These are phyloP conservation scores for Paraphaeosphaeria sporulosa DNA, from an alignment of 2,329 filamentous ascomycete genomes.

Conservation along the genomic window DNA sequence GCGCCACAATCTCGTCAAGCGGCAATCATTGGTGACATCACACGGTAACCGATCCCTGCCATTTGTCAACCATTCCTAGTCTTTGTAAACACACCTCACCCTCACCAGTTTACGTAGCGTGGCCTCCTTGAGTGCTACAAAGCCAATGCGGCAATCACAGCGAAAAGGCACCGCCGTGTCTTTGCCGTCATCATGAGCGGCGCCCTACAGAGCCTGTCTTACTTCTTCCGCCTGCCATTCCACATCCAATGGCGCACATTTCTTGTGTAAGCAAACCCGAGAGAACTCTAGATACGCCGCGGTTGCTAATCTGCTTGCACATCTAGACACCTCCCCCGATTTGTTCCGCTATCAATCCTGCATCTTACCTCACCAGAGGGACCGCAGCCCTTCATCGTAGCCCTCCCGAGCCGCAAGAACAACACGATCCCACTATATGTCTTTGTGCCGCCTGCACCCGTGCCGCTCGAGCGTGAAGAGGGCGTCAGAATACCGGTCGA, in stretches of 20 bases:
- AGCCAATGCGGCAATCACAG: slow-evolving; percentile 7
- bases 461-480: slow-evolving; percentile 34
- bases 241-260: slow-evolving; percentile 49
- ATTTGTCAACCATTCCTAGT: not conserved
- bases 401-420: slow-evolving; percentile 49
- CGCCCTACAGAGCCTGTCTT: slow-evolving; percentile 39
- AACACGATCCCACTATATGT: slow-evolving; percentile 51
- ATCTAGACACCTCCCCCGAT: slow-evolving; percentile 42
- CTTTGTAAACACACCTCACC: slow-evolving; percentile 11
- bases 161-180: not conserved
- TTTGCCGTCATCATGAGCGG: slow-evolving; percentile 34
- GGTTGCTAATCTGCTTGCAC: not conserved
- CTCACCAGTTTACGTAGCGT: slow-evolving; percentile 7
- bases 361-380: slow-evolving; percentile 51
- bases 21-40: slow-evolving; percentile 4
- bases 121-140: not conserved
- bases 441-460: slow-evolving; percentile 49
- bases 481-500: slow-evolving; percentile 26
- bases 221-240: slow-evolving; percentile 48
- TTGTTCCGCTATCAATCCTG: slow-evolving; percentile 46
- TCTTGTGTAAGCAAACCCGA: slow-evolving; percentile 27
- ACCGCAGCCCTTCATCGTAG: slow-evolving; percentile 52
- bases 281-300: not conserved
- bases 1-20: not conserved
- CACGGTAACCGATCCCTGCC: not conserved